Evolutionary conservation across 257 asterid genomes (phyloP).

Genomic region (Fraxinus excelsior): DNA sequence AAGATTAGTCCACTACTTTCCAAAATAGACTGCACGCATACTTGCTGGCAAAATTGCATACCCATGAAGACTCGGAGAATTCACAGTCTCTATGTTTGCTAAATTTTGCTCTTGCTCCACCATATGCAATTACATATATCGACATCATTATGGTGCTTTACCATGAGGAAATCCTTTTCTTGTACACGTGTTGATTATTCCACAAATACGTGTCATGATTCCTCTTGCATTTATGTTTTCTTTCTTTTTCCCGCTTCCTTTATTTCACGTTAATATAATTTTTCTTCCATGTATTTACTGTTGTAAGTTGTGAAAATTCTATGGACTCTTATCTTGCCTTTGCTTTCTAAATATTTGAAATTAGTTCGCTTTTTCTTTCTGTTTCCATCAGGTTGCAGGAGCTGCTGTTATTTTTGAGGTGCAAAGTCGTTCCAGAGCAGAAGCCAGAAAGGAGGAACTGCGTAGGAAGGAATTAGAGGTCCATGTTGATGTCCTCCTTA

Average conservation of each 20-base stretch:
- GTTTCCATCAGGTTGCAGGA: slow-evolving; percentile 67
- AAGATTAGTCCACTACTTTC: neutral
- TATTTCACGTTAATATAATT: neutral
- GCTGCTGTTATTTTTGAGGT: slow-evolving; percentile 72
- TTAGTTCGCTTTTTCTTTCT: slow-evolving; percentile 4
- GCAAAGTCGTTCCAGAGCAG: slow-evolving; percentile 80
- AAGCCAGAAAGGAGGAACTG: slow-evolving; percentile 81
- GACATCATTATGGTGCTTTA: neutral
- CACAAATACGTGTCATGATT: slow-evolving; percentile 4
- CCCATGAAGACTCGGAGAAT: neutral
- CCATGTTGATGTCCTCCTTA: slow-evolving; percentile 6
- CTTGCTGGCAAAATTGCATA: neutral
- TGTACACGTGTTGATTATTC: neutral
- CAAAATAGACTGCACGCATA: neutral
- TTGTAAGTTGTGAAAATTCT: neutral
- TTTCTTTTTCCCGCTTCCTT: neutral
- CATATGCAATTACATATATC: neutral
- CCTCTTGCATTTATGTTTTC: neutral
- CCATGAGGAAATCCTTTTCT: neutral
- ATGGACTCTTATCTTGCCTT: neutral
- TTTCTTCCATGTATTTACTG: neutral
- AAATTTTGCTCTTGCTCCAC: neutral
- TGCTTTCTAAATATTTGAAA: slow-evolving; percentile 11
- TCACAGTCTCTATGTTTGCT: neutral
- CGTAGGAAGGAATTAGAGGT: slow-evolving; percentile 76